phyloP scores from a whole-genome alignment of 1,284 basidiomycete genomes.

The Mrakiaceae sp. region DNA sequence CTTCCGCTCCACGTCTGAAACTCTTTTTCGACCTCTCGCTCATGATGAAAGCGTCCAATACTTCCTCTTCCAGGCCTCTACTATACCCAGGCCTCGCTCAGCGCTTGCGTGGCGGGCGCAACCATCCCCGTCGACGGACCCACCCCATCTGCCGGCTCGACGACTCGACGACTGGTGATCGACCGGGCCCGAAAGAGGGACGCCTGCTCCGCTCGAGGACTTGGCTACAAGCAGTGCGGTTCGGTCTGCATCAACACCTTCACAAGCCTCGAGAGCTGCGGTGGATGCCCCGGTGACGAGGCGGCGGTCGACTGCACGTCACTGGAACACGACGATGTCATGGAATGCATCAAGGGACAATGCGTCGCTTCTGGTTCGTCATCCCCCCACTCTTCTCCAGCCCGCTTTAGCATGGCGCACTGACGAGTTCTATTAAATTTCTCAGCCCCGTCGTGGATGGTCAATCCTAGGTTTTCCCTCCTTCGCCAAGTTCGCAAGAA shows the following conservation, averaged over 20 bases:
- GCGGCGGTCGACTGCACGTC: conserved; percentile 18
- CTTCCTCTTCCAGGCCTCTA: conserved; percentile 7
- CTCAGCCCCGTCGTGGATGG: too few relatives aligned
- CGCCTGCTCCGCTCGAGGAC: background rate
- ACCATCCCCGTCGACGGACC: conserved; percentile 7
- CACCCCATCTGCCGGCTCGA: background rate
- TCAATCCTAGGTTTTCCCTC: too few relatives aligned
- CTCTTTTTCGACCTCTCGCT: too few relatives aligned
- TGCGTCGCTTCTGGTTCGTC: conserved; percentile 3
- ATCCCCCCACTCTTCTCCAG: too few relatives aligned
- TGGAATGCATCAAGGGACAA: conserved; percentile 12
- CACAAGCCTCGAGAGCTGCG: conserved; percentile 17
- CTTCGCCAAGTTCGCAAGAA: too few relatives aligned
- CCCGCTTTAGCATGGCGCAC: too few relatives aligned
- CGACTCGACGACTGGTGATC: background rate
- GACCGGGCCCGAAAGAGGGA: background rate
- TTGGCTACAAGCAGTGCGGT: conserved; percentile 5
- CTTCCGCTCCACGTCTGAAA: background rate
- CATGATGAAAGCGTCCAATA: background rate
- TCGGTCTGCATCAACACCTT: conserved; percentile 10
- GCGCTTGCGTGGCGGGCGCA: conserved; percentile 15
- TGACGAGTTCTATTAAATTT: too few relatives aligned
- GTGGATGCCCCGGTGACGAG: conserved; percentile 15
- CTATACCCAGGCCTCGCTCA: conserved; percentile 6
- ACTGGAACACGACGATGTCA: background rate